Conservation (phyloP, 1,139 yeast genomes). For the Sugiyamaella paludigena region DNA sequence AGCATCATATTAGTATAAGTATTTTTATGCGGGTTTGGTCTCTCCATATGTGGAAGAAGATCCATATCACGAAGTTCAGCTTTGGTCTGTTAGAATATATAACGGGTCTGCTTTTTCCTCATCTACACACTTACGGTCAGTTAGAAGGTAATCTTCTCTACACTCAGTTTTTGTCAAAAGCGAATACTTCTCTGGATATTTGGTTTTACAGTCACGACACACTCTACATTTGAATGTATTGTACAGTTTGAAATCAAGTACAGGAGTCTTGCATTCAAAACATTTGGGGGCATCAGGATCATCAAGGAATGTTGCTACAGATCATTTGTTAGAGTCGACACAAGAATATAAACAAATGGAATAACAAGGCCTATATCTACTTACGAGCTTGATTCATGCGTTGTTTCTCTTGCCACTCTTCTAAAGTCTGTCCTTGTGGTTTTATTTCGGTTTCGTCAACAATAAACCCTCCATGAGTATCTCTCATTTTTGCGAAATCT, state of each 20-base stretch:
- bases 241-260: constrained; percentile 70
- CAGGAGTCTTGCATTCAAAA: constrained; percentile 70
- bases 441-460: constrained; percentile 44
- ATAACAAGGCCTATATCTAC: background rate
- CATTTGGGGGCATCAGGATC: constrained; percentile 77
- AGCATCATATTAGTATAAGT: constrained; percentile 91
- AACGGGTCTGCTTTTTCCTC: too few species aligned
- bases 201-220: constrained; percentile 72
- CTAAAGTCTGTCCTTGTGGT: constrained; percentile 50
- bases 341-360: background rate
- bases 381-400: constrained; percentile 24
- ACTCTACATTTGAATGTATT: constrained; percentile 70
- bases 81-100: constrained; percentile 9
- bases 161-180: constrained; percentile 93
- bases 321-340: constrained; percentile 5
- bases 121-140: constrained; percentile 52
- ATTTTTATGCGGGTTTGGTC: constrained; percentile 91
- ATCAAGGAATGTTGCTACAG: constrained; percentile 28
- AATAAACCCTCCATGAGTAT: constrained; percentile 83
- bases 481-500: constrained; percentile 82
- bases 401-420: constrained; percentile 76
- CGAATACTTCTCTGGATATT: constrained; percentile 82
- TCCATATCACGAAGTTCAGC: constrained; percentile 72
- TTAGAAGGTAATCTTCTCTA: constrained; percentile 82
- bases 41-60: constrained; percentile 73